Percentiles rank a stretch among this genome's conserved stretches.
These are phyloP conservation scores for Sophora flavescens DNA, from an alignment of 306 rosid species.

Conservation along the genomic window DNA sequence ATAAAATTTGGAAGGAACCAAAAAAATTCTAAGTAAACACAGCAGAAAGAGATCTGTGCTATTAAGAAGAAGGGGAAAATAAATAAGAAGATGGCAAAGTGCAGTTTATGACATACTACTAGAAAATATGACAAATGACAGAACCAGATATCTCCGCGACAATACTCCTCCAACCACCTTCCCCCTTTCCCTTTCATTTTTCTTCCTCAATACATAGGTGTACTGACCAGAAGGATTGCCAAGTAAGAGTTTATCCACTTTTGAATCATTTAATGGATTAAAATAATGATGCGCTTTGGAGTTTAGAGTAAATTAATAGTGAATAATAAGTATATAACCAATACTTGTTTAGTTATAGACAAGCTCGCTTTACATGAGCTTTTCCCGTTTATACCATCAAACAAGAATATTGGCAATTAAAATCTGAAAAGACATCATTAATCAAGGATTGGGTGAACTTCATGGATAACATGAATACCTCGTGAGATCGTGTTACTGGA, in stretches of 20 bases:
- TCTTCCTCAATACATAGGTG: background rate
- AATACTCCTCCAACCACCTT: constrained; percentile 1
- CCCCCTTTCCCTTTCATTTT: background rate
- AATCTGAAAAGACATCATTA: too few relatives aligned
- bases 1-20: constrained; percentile 4
- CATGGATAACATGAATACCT: constrained; percentile 55
- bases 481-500: constrained; percentile 49
- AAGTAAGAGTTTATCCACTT: too few relatives aligned
- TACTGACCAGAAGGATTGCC: too few relatives aligned
- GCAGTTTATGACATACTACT: background rate
- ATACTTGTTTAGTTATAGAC: too few relatives aligned
- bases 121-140: too few relatives aligned
- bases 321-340: too few relatives aligned
- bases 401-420: too few relatives aligned
- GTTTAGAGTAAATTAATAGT: background rate
- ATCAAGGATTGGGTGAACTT: constrained; percentile 13
- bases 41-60: background rate
- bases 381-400: too few relatives aligned
- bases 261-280: too few relatives aligned
- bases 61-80: background rate
- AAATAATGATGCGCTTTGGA: too few relatives aligned
- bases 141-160: background rate
- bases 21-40: background rate
- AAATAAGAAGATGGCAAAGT: background rate
- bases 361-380: too few relatives aligned